phyloP scores from a whole-genome alignment of 108 stramenopile genomes.

The Epithemia pelagica region DNA sequence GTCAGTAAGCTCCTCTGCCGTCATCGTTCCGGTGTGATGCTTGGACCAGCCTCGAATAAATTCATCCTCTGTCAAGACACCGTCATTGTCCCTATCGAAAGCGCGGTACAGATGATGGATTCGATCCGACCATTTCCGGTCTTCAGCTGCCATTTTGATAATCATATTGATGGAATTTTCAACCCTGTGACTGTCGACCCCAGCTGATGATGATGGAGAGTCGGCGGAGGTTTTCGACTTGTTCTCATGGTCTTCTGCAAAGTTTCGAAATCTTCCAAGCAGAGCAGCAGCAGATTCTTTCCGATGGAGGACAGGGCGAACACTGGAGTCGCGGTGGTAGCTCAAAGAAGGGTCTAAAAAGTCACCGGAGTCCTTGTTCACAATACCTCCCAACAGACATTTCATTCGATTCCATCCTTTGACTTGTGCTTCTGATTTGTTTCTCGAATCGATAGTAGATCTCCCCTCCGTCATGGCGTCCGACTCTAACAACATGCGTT shows the following conservation, averaged over 20 bases:
- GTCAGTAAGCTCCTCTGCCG: neutral
- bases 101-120: conserved; percentile 27
- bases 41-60: conserved; percentile 23
- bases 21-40: conserved; percentile 1
- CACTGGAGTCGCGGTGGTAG: conserved; percentile 2
- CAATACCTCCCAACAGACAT: neutral
- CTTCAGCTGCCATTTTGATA: conserved; percentile 28
- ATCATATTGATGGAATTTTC: conserved; percentile 28
- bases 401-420: neutral
- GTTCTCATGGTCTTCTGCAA: conserved; percentile 12
- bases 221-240: neutral
- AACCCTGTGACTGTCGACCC: no score
- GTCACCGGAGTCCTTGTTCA: neutral
- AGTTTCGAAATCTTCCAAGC: neutral
- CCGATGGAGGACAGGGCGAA: conserved; percentile 4
- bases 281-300: conserved; percentile 33
- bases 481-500: conserved; percentile 30
- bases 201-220: no score
- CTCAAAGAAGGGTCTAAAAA: neutral
- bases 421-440: no score
- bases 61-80: conserved; percentile 33
- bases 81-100: conserved; percentile 40
- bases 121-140: conserved; percentile 25
- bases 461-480: conserved; percentile 8
- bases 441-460: no score